A percentile compares a stretch with the other conserved stretches of the same genome.
Evolutionary conservation across 192 early-diverging fungal species (phyloP).

Genomic region (Dimargaris cristalligena): DNA sequence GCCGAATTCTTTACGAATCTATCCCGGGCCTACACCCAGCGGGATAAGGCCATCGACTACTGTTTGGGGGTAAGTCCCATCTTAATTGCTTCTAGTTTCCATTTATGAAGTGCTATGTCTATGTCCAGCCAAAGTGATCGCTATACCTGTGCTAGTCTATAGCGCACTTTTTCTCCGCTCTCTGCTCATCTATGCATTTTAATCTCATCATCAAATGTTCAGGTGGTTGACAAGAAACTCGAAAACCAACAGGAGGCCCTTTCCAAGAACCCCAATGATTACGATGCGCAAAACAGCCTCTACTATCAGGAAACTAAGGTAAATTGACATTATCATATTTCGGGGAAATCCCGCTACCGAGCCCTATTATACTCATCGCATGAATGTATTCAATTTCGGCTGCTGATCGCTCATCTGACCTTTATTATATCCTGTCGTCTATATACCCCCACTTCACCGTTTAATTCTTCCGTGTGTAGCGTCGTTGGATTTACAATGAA

Average conservation of each 20-base stretch:
- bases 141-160: too few relatives aligned
- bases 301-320: slow-evolving; percentile 39
- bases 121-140: too few relatives aligned
- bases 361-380: too few relatives aligned
- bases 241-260: slow-evolving; percentile 28
- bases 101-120: too few relatives aligned
- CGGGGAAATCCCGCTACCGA: too few relatives aligned
- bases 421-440: background rate
- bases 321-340: too few relatives aligned
- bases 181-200: too few relatives aligned
- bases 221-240: slow-evolving; percentile 27
- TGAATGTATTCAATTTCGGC: background rate
- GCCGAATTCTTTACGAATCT: slow-evolving; percentile 44
- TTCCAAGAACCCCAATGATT: slow-evolving; percentile 36
- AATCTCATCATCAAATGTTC: background rate
- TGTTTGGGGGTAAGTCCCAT: slow-evolving; percentile 40
- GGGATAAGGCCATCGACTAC: slow-evolving; percentile 45
- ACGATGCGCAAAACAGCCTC: slow-evolving; percentile 31
- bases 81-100: too few relatives aligned
- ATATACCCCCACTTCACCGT: background rate
- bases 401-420: background rate
- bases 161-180: too few relatives aligned
- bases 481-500: slow-evolving; percentile 50
- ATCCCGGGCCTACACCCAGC: slow-evolving; percentile 40
- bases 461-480: slow-evolving; percentile 19